These are phyloP conservation scores for Cercophora sp. DNA, from an alignment of 495 filamentous ascomycete species.

Conservation along the genomic window DNA sequence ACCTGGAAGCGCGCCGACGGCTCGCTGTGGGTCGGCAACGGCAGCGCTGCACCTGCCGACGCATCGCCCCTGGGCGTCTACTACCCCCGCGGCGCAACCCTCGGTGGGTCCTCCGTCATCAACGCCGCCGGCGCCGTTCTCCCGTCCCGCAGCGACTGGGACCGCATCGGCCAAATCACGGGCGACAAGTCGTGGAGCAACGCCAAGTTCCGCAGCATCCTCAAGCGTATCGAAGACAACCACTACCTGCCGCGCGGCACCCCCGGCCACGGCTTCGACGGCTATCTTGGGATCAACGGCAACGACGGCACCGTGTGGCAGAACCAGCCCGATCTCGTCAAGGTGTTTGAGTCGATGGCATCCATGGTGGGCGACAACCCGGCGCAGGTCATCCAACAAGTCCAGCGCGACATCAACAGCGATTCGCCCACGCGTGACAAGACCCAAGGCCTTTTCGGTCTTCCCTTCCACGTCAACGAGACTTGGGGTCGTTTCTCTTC, in stretches of 20 bases:
- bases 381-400: slow-evolving; percentile 14
- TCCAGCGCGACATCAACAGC: slow-evolving; percentile 47
- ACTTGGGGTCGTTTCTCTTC: slow-evolving; percentile 31
- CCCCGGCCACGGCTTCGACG: slow-evolving; percentile 51
- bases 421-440: slow-evolving; percentile 25
- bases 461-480: slow-evolving; percentile 32
- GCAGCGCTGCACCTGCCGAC: slow-evolving; percentile 31
- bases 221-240: slow-evolving; percentile 50
- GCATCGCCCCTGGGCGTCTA: slow-evolving; percentile 40
- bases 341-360: slow-evolving; percentile 32
- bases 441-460: slow-evolving; percentile 32
- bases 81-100: slow-evolving; percentile 45
- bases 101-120: slow-evolving; percentile 46
- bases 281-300: slow-evolving; percentile 45
- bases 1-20: slow-evolving; percentile 29
- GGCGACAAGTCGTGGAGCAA: slow-evolving; percentile 43
- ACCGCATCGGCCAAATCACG: slow-evolving; percentile 41
- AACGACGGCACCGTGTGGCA: slow-evolving; percentile 36
- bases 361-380: slow-evolving; percentile 18
- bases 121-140: slow-evolving; percentile 38
- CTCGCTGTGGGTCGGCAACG: slow-evolving; percentile 29
- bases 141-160: slow-evolving; percentile 43
- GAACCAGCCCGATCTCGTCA: slow-evolving; percentile 30
- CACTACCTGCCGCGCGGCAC: slow-evolving; percentile 44
- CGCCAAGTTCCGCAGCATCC: slow-evolving; percentile 41